These are phyloP conservation scores for Dictyostelium capitatum DNA, from an alignment of 78 protist genomes.

Conservation along the genomic window DNA sequence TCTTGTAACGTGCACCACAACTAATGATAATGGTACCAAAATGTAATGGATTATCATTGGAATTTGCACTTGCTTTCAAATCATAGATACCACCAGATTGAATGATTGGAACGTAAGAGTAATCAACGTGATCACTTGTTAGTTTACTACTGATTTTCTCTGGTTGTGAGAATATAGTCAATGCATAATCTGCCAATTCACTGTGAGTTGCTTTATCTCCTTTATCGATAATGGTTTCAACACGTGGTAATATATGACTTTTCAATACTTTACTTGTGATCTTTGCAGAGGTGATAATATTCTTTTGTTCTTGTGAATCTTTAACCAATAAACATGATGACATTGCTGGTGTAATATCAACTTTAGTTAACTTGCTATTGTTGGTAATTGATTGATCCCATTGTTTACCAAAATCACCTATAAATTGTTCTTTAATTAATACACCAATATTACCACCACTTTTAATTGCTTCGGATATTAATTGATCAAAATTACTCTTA, in stretches of 20 bases:
- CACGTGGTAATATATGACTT: constrained; percentile 32
- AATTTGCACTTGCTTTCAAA: constrained; percentile 49
- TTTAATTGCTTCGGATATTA: constrained; percentile 45
- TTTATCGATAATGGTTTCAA: constrained; percentile 79
- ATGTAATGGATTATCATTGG: constrained; percentile 57
- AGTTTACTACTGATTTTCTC: constrained; percentile 53
- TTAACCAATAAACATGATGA: constrained; percentile 58
- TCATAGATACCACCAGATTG: constrained; percentile 90
- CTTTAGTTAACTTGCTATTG: not conserved
- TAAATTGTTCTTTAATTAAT: constrained; percentile 57
- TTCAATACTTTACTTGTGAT: constrained; percentile 59
- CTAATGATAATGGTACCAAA: constrained; percentile 82
- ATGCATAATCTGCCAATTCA: constrained; percentile 32
- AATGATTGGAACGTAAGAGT: constrained; percentile 88
- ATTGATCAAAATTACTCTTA: constrained; percentile 50
- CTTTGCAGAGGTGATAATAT: constrained; percentile 66
- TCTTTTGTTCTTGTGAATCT: constrained; percentile 71
- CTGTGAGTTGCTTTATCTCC: constrained; percentile 59
- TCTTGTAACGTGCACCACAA: constrained; percentile 87
- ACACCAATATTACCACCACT: constrained; percentile 64
- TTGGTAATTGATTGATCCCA: constrained; percentile 48
- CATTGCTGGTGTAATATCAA: constrained; percentile 63
- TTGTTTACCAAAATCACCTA: constrained; percentile 62
- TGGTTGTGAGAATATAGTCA: constrained; percentile 46
- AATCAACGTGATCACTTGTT: constrained; percentile 60